Conservation (phyloP, 208 protist genomes). For the Trypanosoma platydactyli region DNA sequence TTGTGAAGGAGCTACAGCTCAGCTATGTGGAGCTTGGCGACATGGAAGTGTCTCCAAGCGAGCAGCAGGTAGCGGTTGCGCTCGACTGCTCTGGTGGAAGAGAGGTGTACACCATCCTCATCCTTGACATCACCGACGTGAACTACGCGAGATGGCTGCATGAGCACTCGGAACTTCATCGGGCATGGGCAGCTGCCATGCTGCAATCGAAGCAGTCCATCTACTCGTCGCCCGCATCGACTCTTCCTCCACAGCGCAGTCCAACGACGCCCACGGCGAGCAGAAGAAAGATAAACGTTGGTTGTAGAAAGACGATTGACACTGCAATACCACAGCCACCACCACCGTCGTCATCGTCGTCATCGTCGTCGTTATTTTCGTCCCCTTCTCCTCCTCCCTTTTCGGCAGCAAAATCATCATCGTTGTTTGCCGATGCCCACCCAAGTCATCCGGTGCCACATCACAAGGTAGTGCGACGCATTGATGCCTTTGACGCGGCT, state of each 20-base stretch:
- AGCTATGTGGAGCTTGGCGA: conserved; percentile 59
- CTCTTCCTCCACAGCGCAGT: conserved; percentile 5
- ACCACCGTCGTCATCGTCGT: not conserved
- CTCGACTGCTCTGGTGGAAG: conserved; percentile 66
- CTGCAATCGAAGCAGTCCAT: conserved; percentile 36
- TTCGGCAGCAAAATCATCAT: not conserved
- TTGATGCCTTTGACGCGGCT: conserved; percentile 60
- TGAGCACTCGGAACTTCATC: conserved; percentile 29
- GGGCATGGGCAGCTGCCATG: conserved; percentile 37
- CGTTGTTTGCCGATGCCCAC: not conserved
- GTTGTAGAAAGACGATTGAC: not conserved
- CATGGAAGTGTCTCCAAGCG: conserved; percentile 60
- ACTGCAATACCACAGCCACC: not conserved
- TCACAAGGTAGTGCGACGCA: conserved; percentile 39
- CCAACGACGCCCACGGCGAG: not conserved
- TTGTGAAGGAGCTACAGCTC: conserved; percentile 49
- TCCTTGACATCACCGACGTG: conserved; percentile 48
- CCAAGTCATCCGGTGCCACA: conserved; percentile 15
- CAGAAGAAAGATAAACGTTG: not conserved
- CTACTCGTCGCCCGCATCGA: conserved; percentile 31
- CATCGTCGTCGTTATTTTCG: not conserved
- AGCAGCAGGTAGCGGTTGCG: conserved; percentile 40
- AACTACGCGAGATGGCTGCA: conserved; percentile 57
- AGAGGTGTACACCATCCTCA: conserved; percentile 65
- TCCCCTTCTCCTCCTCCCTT: not conserved